Percentiles rank a stretch among this genome's conserved stretches.
Evolutionary conservation across 1,284 basidiomycete genomes (phyloP).

Genomic region (Retiboletus flavoniger): DNA sequence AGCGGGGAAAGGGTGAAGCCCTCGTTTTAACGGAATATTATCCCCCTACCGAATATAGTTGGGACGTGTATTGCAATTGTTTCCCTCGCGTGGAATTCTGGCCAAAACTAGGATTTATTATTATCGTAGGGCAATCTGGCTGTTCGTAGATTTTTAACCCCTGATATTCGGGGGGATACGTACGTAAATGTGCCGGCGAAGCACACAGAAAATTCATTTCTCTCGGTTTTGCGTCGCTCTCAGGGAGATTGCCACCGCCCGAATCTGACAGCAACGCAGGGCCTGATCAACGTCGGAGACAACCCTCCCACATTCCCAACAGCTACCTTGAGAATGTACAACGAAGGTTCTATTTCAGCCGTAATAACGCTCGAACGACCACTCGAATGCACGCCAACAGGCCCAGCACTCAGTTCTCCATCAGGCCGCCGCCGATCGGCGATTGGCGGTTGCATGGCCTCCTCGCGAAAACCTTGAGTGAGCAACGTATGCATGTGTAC

Average conservation of each 20-base stretch:
- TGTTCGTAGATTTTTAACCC: slow-evolving; percentile 46
- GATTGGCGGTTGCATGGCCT: slow-evolving; percentile 31
- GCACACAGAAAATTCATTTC: slow-evolving; percentile 27
- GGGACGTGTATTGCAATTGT: slow-evolving; percentile 52
- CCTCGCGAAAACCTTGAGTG: slow-evolving; percentile 20
- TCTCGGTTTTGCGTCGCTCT: slow-evolving; percentile 22
- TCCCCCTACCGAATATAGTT: slow-evolving; percentile 68
- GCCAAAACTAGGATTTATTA: slow-evolving; percentile 60
- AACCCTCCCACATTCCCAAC: not conserved
- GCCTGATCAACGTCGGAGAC: slow-evolving; percentile 19
- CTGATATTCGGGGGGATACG: slow-evolving; percentile 52
- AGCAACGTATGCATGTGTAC: slow-evolving; percentile 3
- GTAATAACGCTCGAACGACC: not conserved
- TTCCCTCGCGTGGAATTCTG: slow-evolving; percentile 51
- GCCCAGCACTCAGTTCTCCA: slow-evolving; percentile 3
- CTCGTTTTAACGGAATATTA: slow-evolving; percentile 72
- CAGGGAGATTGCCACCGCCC: slow-evolving; percentile 20
- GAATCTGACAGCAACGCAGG: slow-evolving; percentile 10
- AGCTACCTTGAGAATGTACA: not conserved
- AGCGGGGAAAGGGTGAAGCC: slow-evolving; percentile 58
- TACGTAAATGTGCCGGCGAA: slow-evolving; percentile 53
- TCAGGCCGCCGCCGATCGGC: slow-evolving; percentile 25
- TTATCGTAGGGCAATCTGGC: slow-evolving; percentile 53
- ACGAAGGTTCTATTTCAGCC: not conserved
- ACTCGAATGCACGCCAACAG: not conserved